Conservation (phyloP, 2,329 filamentous ascomycete species). For the Cyclaneusma minus region DNA sequence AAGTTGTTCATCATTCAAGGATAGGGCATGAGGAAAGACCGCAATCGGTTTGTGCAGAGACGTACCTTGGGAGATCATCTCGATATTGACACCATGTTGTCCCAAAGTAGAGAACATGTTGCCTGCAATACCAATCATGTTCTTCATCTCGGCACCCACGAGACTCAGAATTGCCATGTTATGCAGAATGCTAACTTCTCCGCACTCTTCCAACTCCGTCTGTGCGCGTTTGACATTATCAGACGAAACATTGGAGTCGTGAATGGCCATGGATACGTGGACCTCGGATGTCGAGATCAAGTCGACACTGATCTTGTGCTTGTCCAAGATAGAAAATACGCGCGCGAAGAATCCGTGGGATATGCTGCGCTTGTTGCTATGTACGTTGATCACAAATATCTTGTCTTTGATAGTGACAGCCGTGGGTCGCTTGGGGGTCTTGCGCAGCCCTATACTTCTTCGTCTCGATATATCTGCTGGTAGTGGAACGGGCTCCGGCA, state of each 20-base stretch:
- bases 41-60: constrained; percentile 3
- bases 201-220: constrained; percentile 61
- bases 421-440: constrained; percentile 59
- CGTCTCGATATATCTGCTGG: constrained; percentile 37
- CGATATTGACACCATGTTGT: constrained; percentile 88
- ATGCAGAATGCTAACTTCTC: constrained; percentile 77
- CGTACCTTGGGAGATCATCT: constrained; percentile 97
- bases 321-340: constrained; percentile 84
- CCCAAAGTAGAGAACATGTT: constrained; percentile 91
- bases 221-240: constrained; percentile 52
- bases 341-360: constrained; percentile 92
- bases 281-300: constrained; percentile 94
- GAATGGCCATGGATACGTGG: constrained; percentile 92
- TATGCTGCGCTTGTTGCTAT: constrained; percentile 91
- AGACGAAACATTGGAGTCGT: constrained; percentile 53
- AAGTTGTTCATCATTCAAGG: too few species aligned
- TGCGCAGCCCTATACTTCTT: constrained; percentile 29
- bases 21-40: background rate
- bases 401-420: constrained; percentile 96
- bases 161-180: constrained; percentile 93
- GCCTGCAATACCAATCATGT: constrained; percentile 88
- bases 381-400: constrained; percentile 93
- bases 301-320: constrained; percentile 78
- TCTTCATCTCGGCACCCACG: constrained; percentile 92
- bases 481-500: constrained; percentile 51